Evolutionary conservation across 2,329 filamentous ascomycete species (phyloP).

Genomic region (Atkinsonella hypoxylon): DNA sequence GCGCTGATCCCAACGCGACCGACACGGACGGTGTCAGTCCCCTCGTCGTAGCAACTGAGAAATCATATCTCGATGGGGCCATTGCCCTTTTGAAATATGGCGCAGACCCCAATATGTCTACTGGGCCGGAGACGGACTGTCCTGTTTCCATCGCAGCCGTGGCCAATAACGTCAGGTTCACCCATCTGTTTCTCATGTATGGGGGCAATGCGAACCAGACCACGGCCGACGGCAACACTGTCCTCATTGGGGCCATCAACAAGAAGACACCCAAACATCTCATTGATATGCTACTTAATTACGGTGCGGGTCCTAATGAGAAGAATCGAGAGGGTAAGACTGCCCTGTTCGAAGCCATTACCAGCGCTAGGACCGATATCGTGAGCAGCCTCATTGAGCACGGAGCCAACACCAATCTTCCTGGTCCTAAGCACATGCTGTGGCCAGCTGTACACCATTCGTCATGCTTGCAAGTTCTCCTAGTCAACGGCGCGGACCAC

Average conservation of each 20-base stretch:
- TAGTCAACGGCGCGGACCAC: slow-evolving; percentile 45
- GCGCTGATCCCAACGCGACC: slow-evolving; percentile 40
- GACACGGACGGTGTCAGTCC: slow-evolving; percentile 39
- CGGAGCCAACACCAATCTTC: slow-evolving; percentile 54
- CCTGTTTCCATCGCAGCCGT: slow-evolving; percentile 39
- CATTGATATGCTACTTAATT: slow-evolving; percentile 47
- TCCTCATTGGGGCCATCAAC: slow-evolving; percentile 48
- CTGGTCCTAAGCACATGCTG: slow-evolving; percentile 56
- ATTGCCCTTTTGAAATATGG: slow-evolving; percentile 53
- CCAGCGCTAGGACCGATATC: slow-evolving; percentile 42
- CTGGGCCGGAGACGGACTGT: slow-evolving; percentile 39
- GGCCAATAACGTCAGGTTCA: slow-evolving; percentile 42
- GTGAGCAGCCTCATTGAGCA: slow-evolving; percentile 39
- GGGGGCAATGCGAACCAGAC: slow-evolving; percentile 44
- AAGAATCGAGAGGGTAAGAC: slow-evolving; percentile 52
- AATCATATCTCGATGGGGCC: slow-evolving; percentile 42
- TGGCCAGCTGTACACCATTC: slow-evolving; percentile 53
- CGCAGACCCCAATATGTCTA: slow-evolving; percentile 41
- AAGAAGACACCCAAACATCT: slow-evolving; percentile 42
- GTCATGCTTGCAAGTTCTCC: slow-evolving; percentile 44
- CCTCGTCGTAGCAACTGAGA: slow-evolving; percentile 37
- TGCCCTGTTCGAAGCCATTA: slow-evolving; percentile 50
- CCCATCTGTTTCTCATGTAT: slow-evolving; percentile 48
- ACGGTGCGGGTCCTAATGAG: slow-evolving; percentile 44
- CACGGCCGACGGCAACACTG: slow-evolving; percentile 45